Conservation (phyloP, 2,329 filamentous ascomycete species). For the Trichoderma asperellum region DNA sequence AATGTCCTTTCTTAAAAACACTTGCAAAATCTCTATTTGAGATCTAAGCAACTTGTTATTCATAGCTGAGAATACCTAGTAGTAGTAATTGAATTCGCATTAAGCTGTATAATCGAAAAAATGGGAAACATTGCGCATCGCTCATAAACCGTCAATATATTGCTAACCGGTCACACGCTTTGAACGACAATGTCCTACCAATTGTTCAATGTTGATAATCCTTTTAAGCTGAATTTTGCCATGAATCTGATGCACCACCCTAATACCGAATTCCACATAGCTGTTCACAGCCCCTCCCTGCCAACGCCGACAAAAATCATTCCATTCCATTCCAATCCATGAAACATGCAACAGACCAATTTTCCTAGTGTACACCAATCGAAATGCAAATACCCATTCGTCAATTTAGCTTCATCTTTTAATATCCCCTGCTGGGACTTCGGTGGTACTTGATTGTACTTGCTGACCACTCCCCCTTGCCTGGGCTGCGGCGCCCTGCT, state of each 20-base stretch:
- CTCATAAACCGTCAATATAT: neutral
- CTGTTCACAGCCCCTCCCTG: neutral
- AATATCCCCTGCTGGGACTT: conserved; percentile 45
- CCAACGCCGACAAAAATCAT: conserved; percentile 13
- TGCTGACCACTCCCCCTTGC: conserved; percentile 53
- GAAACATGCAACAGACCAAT: conserved; percentile 5
- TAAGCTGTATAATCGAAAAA: neutral
- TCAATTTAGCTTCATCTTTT: neutral
- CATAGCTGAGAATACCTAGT: too few relatives aligned
- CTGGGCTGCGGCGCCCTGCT: conserved; percentile 51
- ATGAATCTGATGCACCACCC: conserved; percentile 4
- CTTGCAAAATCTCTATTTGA: too few relatives aligned
- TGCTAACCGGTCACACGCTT: neutral
- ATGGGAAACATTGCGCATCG: neutral
- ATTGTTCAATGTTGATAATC: neutral
- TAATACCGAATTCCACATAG: neutral
- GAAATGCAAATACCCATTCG: neutral
- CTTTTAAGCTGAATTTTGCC: neutral
- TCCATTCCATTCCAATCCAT: neutral
- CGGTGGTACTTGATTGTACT: conserved; percentile 53
- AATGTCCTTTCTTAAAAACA: too few relatives aligned
- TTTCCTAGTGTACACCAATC: conserved; percentile 9
- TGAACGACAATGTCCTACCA: neutral
- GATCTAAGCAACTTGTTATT: too few relatives aligned
- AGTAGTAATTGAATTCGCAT: too few relatives aligned